Conservation (phyloP, 768 basidiomycete species). For the Tephrocybe sp. region DNA sequence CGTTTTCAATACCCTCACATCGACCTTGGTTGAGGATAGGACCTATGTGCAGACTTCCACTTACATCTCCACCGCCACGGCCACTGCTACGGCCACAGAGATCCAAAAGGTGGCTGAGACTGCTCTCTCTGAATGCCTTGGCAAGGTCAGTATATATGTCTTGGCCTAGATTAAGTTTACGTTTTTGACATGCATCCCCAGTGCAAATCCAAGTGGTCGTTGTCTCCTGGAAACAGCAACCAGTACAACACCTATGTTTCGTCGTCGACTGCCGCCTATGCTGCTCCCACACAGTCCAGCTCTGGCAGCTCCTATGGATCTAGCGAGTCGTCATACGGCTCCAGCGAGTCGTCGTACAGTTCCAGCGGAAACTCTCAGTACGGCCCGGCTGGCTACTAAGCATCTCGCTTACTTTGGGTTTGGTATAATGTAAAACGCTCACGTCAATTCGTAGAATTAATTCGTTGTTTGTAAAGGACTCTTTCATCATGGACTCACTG, state of each 20-base stretch:
- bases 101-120: constrained; percentile 46
- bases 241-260: constrained; percentile 43
- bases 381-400: constrained; percentile 28
- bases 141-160: constrained; percentile 33
- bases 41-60: constrained; percentile 53
- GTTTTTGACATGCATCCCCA: constrained; percentile 21
- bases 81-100: constrained; percentile 44
- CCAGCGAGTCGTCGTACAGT: constrained; percentile 24
- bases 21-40: constrained; percentile 45
- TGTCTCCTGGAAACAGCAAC: constrained; percentile 52
- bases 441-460: constrained; percentile 34
- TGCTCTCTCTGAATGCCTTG: constrained; percentile 52
- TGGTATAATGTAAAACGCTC: constrained; percentile 28
- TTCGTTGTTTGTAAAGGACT: constrained; percentile 19
- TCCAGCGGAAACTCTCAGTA: constrained; percentile 8
- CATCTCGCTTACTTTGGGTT: constrained; percentile 14
- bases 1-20: constrained; percentile 52
- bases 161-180: not conserved
- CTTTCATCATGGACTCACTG: constrained; percentile 25
- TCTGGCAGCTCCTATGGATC: constrained; percentile 12
- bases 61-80: constrained; percentile 46
- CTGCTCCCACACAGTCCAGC: constrained; percentile 18
- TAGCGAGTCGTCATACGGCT: constrained; percentile 14
- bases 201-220: constrained; percentile 59
- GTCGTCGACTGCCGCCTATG: constrained; percentile 20